Evolutionary conservation across 352 stramenopile genomes (phyloP).

Genomic region (Globisporangium camurandrum): DNA sequence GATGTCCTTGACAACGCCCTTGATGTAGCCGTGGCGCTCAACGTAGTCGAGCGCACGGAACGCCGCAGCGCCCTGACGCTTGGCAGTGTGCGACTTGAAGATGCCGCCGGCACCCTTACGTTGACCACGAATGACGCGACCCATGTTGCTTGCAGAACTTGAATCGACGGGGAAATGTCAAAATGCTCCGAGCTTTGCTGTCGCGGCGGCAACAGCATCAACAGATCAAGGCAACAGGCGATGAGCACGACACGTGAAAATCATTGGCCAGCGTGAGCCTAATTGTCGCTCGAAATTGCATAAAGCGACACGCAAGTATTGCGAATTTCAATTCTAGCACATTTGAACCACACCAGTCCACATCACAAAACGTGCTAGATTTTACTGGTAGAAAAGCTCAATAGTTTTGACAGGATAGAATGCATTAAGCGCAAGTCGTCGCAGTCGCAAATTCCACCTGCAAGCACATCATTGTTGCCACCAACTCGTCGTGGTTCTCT

Average conservation of each 20-base stretch:
- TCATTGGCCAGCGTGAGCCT: neutral
- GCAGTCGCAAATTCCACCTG: too few relatives aligned
- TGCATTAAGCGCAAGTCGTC: too few relatives aligned
- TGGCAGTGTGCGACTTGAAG: slow-evolving; percentile 81
- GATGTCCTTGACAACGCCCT: slow-evolving; percentile 98
- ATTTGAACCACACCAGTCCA: too few relatives aligned
- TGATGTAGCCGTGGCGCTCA: slow-evolving; percentile 95
- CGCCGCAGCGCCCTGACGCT: slow-evolving; percentile 62
- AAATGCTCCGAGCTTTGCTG: slow-evolving; percentile 29
- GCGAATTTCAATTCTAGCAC: too few relatives aligned
- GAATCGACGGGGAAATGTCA: slow-evolving; percentile 69
- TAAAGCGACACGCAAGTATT: neutral
- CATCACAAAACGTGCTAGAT: too few relatives aligned
- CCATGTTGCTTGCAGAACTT: slow-evolving; percentile 43
- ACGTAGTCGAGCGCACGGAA: slow-evolving; percentile 89
- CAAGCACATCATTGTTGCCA: too few relatives aligned
- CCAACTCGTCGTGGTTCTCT: too few relatives aligned
- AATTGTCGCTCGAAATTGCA: neutral
- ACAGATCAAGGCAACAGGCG: neutral
- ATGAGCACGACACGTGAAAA: neutral
- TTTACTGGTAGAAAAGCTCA: too few relatives aligned
- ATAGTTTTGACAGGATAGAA: too few relatives aligned
- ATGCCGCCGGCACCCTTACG: slow-evolving; percentile 82
- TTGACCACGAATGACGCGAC: slow-evolving; percentile 86
- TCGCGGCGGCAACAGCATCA: neutral